These are phyloP conservation scores for Plectranthus barbatus DNA, from an alignment of 257 asterid genomes.

Conservation along the genomic window DNA sequence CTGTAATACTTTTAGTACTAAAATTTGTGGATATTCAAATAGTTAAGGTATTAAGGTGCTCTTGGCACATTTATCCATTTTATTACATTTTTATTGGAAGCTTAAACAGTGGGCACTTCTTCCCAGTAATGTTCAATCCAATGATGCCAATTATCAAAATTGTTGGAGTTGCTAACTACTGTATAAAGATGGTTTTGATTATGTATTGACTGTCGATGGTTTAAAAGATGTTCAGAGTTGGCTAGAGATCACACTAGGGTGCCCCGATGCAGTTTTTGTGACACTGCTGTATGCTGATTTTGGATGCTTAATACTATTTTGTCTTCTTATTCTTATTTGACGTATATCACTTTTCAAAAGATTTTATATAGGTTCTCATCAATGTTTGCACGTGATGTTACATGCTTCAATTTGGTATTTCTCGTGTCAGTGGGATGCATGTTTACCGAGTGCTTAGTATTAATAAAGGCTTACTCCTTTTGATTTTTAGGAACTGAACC, in stretches of 20 bases:
- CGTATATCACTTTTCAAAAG: not conserved
- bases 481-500: slow-evolving; percentile 31
- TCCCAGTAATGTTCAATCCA: not conserved
- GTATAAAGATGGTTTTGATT: not conserved
- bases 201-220: not conserved
- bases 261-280: not conserved
- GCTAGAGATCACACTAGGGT: not conserved
- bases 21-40: not conserved
- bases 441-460: not conserved
- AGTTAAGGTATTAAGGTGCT: not conserved
- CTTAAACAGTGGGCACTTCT: not conserved
- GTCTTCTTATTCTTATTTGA: not conserved
- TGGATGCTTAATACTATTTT: not conserved
- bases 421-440: not conserved
- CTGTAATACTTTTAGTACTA: not conserved
- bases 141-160: not conserved
- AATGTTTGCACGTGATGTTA: not conserved
- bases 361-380: not conserved
- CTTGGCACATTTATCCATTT: too few relatives aligned
- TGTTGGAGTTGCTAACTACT: not conserved
- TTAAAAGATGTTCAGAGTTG: not conserved
- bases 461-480: not conserved
- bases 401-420: not conserved
- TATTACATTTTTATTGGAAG: not conserved
- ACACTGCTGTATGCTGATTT: not conserved